phyloP scores from a whole-genome alignment of 1,139 yeast genomes.

The Scheffersomyces lignicola region DNA sequence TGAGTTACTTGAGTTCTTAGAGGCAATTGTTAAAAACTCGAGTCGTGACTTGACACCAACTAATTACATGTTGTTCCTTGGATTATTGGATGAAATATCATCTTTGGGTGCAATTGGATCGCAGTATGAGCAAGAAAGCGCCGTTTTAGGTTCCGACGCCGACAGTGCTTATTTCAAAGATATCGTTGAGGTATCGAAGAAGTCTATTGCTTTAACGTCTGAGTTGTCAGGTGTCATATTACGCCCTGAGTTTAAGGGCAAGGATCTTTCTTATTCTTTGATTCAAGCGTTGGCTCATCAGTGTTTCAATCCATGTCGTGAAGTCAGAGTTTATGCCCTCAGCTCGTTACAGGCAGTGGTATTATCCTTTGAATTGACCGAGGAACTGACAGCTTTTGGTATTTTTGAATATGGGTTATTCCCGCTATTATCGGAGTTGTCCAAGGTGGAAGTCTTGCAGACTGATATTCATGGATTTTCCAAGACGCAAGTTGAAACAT shows the following conservation, averaged over 20 bases:
- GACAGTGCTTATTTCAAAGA: slow-evolving; percentile 50
- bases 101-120: slow-evolving; percentile 82
- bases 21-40: slow-evolving; percentile 38
- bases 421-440: slow-evolving; percentile 67
- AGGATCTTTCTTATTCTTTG: slow-evolving; percentile 54
- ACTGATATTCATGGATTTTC: slow-evolving; percentile 66
- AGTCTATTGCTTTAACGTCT: slow-evolving; percentile 62
- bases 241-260: slow-evolving; percentile 24
- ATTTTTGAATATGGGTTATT: slow-evolving; percentile 73
- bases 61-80: slow-evolving; percentile 66
- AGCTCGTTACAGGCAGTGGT: slow-evolving; percentile 50
- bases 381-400: slow-evolving; percentile 45
- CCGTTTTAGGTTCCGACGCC: slow-evolving; percentile 19
- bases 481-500: slow-evolving; percentile 64
- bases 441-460: slow-evolving; percentile 65
- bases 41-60: slow-evolving; percentile 39
- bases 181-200: slow-evolving; percentile 57
- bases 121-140: slow-evolving; percentile 68
- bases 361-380: slow-evolving; percentile 30
- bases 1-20: slow-evolving; percentile 51
- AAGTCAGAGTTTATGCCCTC: slow-evolving; percentile 66
- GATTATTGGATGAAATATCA: slow-evolving; percentile 76
- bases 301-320: slow-evolving; percentile 84
- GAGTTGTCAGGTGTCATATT: slow-evolving; percentile 39
- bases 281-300: slow-evolving; percentile 84